These are phyloP conservation scores for Melaleuca quinquenervia DNA, from an alignment of 345 rosid species.

Conservation along the genomic window DNA sequence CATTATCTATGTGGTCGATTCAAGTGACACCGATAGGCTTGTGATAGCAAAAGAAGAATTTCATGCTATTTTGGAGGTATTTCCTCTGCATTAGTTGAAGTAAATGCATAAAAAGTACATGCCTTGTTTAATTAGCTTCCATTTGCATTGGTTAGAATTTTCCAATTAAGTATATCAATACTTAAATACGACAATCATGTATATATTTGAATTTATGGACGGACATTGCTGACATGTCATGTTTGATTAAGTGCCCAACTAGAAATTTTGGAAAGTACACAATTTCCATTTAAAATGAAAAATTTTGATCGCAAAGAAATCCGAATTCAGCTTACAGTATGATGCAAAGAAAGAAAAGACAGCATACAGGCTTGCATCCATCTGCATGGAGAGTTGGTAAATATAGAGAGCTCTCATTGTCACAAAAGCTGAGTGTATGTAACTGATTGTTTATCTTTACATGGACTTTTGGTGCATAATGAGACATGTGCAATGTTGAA, in stretches of 20 bases:
- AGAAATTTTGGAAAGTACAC: not conserved
- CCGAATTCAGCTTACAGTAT: not conserved
- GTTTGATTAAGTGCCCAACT: not conserved
- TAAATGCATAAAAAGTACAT: not conserved
- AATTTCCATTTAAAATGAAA: not conserved
- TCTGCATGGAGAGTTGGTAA: not conserved
- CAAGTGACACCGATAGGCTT: slow-evolving; percentile 69
- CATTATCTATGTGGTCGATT: slow-evolving; percentile 67
- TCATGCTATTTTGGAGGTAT: slow-evolving; percentile 75
- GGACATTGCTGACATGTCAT: not conserved
- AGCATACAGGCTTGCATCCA: not conserved
- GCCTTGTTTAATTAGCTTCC: not conserved
- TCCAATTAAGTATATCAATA: not conserved
- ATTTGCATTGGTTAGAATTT: not conserved
- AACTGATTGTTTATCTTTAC: not conserved
- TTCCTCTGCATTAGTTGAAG: not conserved
- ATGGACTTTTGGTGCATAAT: not conserved
- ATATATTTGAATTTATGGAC: not conserved
- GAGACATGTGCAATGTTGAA: not conserved
- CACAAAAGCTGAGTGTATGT: not conserved
- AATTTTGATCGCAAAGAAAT: not conserved
- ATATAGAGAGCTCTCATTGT: not conserved
- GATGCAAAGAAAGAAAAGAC: not conserved
- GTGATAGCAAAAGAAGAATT: slow-evolving; percentile 69
- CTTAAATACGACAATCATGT: not conserved